Evolutionary conservation across 2,329 filamentous ascomycete genomes (phyloP), one percentile per base, ranked within the genome.

Genomic region (Metarhizium album): DNA sequence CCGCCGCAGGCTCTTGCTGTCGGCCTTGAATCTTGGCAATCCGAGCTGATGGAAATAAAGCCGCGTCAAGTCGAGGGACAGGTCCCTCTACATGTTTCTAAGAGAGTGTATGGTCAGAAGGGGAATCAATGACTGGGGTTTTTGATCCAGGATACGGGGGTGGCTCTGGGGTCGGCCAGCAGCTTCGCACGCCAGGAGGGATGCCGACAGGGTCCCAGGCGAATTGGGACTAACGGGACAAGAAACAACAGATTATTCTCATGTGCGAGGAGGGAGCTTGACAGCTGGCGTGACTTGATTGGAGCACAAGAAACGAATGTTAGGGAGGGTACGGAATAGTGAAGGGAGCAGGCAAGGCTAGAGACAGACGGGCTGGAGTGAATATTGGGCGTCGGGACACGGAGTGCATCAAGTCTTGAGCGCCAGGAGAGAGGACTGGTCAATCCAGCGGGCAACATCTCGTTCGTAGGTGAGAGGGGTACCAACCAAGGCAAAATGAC

Each of bases 211-310:
- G 20, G 40, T 16, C 40, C 40, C 14, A 43, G 8, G 40, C 40
- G 18, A 24, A 24, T 38, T 14, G 20, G 11, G 35, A 29, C 22
- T 47, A 22, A 14, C 9, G 31, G 3, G n/a, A 38, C 18, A 11
- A 23, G 13, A 24, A 27, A 16, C 31, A 38, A 24, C 29, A 35
- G 29, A 4, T n/a, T 29, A 23, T 33, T 16, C 22, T 14, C 14
- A 38, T 35, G 11, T 33, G 46, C n/a, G n/a, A n/a, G 31, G 46
- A 38, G 46, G 31, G 46, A 47, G 46, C 46, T 51, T 46, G 42
- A 50, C 48, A 53, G 48, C 51, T 53, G 51, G 45, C 40, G 45
- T 29, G 40, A 24, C 47, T 29, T 51, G 51, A 48, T 53, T 53
- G 51, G 51, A 42, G 46, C 43, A 42, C 43, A 23, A 42, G 33